These are phyloP conservation scores for Chaetomium cochliodes DNA, from an alignment of 495 filamentous ascomycete genomes.

Conservation along the genomic window DNA sequence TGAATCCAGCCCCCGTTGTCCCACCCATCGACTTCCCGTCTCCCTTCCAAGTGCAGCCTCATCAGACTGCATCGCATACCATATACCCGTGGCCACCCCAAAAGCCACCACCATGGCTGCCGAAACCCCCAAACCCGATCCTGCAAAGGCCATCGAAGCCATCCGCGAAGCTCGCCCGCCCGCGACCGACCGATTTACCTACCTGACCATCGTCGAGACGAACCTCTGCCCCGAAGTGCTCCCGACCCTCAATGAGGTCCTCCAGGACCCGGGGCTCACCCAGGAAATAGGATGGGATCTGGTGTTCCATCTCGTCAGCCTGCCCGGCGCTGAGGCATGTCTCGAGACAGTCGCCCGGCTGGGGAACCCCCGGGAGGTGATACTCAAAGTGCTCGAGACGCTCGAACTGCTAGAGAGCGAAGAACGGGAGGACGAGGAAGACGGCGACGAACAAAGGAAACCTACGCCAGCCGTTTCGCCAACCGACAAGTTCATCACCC, in stretches of 20 bases:
- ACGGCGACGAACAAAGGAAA: conserved; percentile 35
- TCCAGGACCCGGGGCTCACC: conserved; percentile 81
- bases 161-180: conserved; percentile 58
- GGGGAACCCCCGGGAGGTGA: conserved; percentile 91
- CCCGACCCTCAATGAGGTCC: conserved; percentile 69
- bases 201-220: conserved; percentile 83
- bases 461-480: conserved; percentile 24
- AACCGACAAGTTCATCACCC: conserved; percentile 64
- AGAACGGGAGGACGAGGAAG: conserved; percentile 30
- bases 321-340: conserved; percentile 70
- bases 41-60: conserved; percentile 2
- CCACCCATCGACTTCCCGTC: background rate
- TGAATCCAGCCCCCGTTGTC: background rate
- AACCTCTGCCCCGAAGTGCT: conserved; percentile 76
- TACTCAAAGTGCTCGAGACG: conserved; percentile 79
- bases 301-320: conserved; percentile 77
- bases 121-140: conserved; percentile 21
- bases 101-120: conserved; percentile 20
- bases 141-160: conserved; percentile 39
- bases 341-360: conserved; percentile 72
- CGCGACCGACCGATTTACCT: conserved; percentile 78
- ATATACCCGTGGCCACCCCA: background rate
- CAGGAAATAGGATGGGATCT: conserved; percentile 96
- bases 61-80: background rate
- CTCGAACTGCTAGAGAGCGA: conserved; percentile 47